Evolutionary conservation across 2,329 filamentous ascomycete genomes (phyloP).

Genomic region (Reticulascus tulasneorum): DNA sequence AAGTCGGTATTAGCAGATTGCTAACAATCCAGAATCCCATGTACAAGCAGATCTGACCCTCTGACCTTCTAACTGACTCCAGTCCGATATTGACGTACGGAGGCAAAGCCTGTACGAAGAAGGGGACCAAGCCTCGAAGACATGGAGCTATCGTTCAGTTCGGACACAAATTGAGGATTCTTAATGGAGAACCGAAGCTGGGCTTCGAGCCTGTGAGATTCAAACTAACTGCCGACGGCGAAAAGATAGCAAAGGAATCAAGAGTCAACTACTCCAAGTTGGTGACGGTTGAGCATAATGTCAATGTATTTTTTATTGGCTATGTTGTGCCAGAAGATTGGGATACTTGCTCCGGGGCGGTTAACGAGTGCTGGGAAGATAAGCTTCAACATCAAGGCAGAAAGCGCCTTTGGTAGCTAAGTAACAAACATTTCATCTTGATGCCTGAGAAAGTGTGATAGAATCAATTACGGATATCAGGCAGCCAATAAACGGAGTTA

Average conservation of each 20-base stretch:
- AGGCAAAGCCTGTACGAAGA: constrained; percentile 48
- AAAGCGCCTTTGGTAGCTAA: no score
- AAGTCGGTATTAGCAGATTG: no score
- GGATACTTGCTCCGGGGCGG: constrained; percentile 37
- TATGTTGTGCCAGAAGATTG: constrained; percentile 35
- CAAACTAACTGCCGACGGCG: constrained; percentile 35
- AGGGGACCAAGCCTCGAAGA: constrained; percentile 46
- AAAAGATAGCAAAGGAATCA: constrained; percentile 45
- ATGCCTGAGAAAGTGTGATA: no score
- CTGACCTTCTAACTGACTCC: constrained; percentile 2
- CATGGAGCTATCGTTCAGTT: constrained; percentile 49
- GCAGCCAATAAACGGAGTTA: no score
- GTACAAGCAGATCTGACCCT: neutral
- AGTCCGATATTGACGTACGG: constrained; percentile 55
- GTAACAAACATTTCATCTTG: no score
- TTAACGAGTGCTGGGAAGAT: constrained; percentile 45
- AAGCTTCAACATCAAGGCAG: no score
- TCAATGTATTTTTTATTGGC: constrained; percentile 53
- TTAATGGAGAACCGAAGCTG: constrained; percentile 41
- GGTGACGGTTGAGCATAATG: constrained; percentile 54
- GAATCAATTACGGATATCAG: no score
- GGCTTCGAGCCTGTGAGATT: constrained; percentile 45
- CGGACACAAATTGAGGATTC: constrained; percentile 17
- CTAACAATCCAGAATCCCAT: no score
- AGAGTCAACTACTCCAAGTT: constrained; percentile 57